These are phyloP conservation scores for Lactifluus piperatus DNA, from an alignment of 768 basidiomycete genomes.

Conservation along the genomic window DNA sequence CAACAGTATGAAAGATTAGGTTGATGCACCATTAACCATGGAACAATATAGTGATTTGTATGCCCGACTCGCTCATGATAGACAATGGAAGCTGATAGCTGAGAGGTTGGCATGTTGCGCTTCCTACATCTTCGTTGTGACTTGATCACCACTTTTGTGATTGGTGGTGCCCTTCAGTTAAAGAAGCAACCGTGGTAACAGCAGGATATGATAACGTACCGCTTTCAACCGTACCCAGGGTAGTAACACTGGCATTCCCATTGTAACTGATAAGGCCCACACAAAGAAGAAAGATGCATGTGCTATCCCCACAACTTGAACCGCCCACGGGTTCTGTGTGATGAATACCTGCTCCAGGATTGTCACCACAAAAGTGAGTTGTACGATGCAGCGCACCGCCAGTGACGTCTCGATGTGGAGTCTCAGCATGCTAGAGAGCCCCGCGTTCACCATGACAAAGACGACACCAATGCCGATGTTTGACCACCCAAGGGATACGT, in stretches of 20 bases:
- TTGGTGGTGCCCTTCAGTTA: neutral
- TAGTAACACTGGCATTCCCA: constrained; percentile 42
- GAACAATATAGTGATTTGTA: no score
- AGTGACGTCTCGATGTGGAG: constrained; percentile 65
- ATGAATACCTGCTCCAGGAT: constrained; percentile 69
- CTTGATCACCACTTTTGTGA: constrained; percentile 59
- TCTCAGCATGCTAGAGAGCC: constrained; percentile 52
- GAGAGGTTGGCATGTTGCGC: no score
- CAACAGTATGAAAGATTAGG: no score
- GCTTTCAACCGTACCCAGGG: constrained; percentile 70
- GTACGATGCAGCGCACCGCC: constrained; percentile 64
- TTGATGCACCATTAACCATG: no score
- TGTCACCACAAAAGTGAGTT: constrained; percentile 66
- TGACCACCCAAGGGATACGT: constrained; percentile 45
- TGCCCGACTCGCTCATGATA: no score
- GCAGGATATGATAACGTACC: constrained; percentile 34
- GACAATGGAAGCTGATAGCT: no score
- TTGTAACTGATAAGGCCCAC: neutral
- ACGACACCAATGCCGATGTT: constrained; percentile 69
- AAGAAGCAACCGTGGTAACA: neutral
- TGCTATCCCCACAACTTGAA: constrained; percentile 63
- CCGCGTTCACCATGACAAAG: constrained; percentile 67
- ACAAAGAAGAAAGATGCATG: constrained; percentile 43
- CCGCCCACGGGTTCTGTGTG: constrained; percentile 63
- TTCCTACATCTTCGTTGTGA: constrained; percentile 58